Evolutionary conservation across 345 rosid genomes (phyloP).

Genomic region (Eucalyptus decipiens): DNA sequence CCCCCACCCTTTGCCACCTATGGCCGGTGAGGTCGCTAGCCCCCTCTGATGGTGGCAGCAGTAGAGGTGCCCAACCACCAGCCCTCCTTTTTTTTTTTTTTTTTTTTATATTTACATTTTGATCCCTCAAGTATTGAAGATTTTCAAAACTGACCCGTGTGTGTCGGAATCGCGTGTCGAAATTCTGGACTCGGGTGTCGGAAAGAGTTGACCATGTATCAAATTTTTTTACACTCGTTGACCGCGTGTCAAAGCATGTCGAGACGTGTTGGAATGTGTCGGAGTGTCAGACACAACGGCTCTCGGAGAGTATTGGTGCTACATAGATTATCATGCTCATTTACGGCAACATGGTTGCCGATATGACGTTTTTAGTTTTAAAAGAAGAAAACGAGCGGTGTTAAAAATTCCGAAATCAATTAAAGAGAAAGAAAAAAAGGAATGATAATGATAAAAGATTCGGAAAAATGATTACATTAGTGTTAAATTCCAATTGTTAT

Average conservation of each 20-base stretch:
- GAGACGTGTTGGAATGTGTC: accelerated
- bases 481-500: neutral
- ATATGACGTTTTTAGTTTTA: neutral
- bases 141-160: too few species aligned
- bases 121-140: too few species aligned
- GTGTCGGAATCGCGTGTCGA: too few species aligned
- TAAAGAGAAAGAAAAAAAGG: neutral
- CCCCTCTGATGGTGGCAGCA: too few species aligned
- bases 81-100: too few species aligned
- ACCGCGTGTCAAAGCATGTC: too few species aligned
- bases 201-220: too few species aligned
- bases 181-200: accelerated
- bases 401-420: neutral
- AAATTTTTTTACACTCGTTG: too few species aligned
- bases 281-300: accelerated
- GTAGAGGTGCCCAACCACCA: too few species aligned
- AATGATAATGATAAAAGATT: neutral
- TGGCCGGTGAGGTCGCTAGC: too few species aligned
- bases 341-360: neutral
- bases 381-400: neutral
- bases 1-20: accelerated
- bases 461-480: neutral
- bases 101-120: too few species aligned
- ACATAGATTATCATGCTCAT: too few species aligned
- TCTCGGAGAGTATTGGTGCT: accelerated